phyloP scores from a whole-genome alignment of 75 land plant genomes.

The Adiantum capillusveneris region DNA sequence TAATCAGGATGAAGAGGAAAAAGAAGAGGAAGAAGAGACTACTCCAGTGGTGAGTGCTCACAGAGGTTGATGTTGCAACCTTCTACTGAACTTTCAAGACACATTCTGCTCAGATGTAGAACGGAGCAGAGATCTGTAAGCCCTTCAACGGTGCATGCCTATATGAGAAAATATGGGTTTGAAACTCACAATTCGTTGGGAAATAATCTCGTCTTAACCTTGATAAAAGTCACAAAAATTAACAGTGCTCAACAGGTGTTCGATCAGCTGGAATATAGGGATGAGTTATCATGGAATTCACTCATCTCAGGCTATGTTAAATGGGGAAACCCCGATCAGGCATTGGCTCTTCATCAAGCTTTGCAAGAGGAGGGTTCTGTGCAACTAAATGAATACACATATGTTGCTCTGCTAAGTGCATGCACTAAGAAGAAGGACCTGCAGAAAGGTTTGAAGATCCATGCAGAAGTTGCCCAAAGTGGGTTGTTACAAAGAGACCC shows the following conservation, averaged over 20 bases:
- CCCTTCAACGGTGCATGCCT: not conserved
- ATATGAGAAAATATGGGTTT: not conserved
- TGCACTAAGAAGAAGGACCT: not conserved
- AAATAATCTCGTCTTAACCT: not conserved
- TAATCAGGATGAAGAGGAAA: no score
- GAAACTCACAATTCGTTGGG: not conserved
- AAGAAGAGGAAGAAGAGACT: no score
- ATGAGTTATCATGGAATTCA: not conserved
- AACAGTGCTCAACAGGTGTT: not conserved
- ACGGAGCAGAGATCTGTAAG: no score
- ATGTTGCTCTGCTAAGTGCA: no score
- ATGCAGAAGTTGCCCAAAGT: conserved; percentile 22
- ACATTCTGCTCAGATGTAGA: no score
- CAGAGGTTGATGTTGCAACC: no score
- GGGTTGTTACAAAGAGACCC: conserved; percentile 7
- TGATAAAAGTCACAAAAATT: not conserved
- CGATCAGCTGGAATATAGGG: not conserved
- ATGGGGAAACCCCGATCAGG: not conserved
- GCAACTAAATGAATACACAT: no score
- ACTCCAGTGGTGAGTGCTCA: no score
- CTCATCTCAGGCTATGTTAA: not conserved
- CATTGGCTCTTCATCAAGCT: no score
- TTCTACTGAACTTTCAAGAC: no score
- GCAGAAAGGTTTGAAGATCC: conserved; percentile 37
- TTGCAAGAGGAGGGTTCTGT: no score